phyloP scores from a whole-genome alignment of 2,329 filamentous ascomycete species.

The Epichloe elymi region DNA sequence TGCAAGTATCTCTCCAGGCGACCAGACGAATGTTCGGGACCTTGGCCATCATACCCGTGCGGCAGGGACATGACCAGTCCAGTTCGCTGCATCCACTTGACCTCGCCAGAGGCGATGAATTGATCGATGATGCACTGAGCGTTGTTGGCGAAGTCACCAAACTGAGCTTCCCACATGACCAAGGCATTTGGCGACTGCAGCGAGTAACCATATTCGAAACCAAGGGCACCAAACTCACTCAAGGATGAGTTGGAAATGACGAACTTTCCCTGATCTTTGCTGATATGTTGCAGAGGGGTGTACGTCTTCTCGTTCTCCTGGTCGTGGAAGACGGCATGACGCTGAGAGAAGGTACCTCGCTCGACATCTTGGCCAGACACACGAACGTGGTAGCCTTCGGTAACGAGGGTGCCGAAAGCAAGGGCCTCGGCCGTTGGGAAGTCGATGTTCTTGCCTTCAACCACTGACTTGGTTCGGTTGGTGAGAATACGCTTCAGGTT shows the following conservation, averaged over 20 bases:
- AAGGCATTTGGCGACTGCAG: conserved; percentile 91
- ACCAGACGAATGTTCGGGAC: conserved; percentile 94
- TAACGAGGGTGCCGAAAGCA: conserved; percentile 81
- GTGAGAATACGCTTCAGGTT: conserved; percentile 94
- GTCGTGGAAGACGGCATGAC: conserved; percentile 93
- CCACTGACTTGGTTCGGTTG: conserved; percentile 81
- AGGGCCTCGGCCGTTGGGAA: conserved; percentile 95
- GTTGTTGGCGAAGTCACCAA: conserved; percentile 99
- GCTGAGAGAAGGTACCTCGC: conserved; percentile 97
- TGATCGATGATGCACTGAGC: conserved; percentile 98
- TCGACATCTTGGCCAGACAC: conserved; percentile 98
- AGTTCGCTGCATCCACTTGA: conserved; percentile 97
- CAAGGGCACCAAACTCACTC: conserved; percentile 59
- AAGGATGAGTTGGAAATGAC: conserved; percentile 93
- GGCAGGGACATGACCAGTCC: conserved; percentile 93
- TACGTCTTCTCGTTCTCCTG: conserved; percentile 89
- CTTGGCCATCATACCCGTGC: conserved; percentile 96
- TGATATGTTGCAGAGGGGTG: conserved; percentile 80
- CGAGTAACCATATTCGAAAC: conserved; percentile 98
- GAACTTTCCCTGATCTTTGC: conserved; percentile 86
- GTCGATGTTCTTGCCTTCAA: conserved; percentile 89
- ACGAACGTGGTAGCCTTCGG: conserved; percentile 91
- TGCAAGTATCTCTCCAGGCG: conserved; percentile 96
- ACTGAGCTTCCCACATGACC: conserved; percentile 99
- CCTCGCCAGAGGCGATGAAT: conserved; percentile 93